Evolutionary conservation across 2,329 filamentous ascomycete species (phyloP), one percentile per base, ranked within the genome.

Genomic region (Sporothrix pseudoabietina): DNA sequence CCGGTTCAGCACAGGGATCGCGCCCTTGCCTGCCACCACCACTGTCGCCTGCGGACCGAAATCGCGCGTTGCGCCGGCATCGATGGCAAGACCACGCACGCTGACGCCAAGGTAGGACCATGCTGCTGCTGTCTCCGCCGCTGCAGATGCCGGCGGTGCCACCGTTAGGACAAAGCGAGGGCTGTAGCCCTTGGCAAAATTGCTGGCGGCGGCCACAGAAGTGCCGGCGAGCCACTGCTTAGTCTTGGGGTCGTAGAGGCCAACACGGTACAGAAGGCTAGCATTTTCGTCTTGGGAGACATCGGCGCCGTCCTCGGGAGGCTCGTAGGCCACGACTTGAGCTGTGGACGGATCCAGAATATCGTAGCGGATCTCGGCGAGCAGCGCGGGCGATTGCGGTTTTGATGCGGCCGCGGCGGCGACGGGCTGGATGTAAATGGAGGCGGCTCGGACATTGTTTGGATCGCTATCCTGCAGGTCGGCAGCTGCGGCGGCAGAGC

Each of bases 21-120:
- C 85, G 1, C 88, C 90, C 72, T 80, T 81, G 63, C 78, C 80
- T 57, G 85, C 82, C 32, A 83, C 80, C 61, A 86, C 78, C 66
- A 91, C 81, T 71, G 85, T 79, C 8, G 86, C 87, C 82, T 88
- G 84, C 61, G 89, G 88, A 0, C 88, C 88, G 81, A 91, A 91
- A 78, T 91, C 88, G 76, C 89, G 84, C 77, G 89, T 91, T 77
- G 87, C 84, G 1, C 89, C 89, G 12, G 89, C 89, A 78, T 91
- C 89, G 73, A 91, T 87, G 76, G 79, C 79, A 26, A 88, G 85
- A n/a, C 88, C 88, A 79, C 86, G 86, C 65, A 85, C 79, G 47
- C 83, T 83, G 16, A 85, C 87, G 35, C 88, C 86, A 68, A 89
- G 77, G 1, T 71, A 88, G 81, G 35, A 72, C 61, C 35, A 52